phyloP scores from a whole-genome alignment of 805 yeast genomes.

The Pachysolen tannophilus region DNA sequence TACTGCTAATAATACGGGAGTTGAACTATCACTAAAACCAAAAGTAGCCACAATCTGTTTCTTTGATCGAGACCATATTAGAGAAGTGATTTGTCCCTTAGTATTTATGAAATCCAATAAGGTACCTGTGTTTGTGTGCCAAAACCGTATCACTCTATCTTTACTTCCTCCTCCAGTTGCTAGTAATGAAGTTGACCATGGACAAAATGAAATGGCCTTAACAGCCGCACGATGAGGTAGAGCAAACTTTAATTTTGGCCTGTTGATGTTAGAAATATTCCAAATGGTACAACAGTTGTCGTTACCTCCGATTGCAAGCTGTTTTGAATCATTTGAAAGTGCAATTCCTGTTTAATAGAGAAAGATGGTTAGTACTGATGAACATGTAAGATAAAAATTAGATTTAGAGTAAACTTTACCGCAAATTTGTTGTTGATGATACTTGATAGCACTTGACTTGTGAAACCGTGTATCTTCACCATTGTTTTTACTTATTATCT shows the following conservation, averaged over 20 bases:
- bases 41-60: slow-evolving; percentile 71
- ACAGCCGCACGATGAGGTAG: slow-evolving; percentile 80
- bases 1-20: slow-evolving; percentile 45
- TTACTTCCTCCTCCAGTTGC: slow-evolving; percentile 91
- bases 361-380: neutral
- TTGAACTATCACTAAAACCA: slow-evolving; percentile 60
- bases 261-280: slow-evolving; percentile 40
- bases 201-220: slow-evolving; percentile 84
- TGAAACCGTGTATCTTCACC: slow-evolving; percentile 13
- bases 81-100: slow-evolving; percentile 68
- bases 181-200: slow-evolving; percentile 73
- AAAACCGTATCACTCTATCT: slow-evolving; percentile 73
- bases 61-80: slow-evolving; percentile 62
- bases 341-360: slow-evolving; percentile 40
- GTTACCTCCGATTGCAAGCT: slow-evolving; percentile 77
- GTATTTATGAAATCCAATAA: slow-evolving; percentile 49
- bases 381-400: neutral
- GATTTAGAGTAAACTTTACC: slow-evolving; percentile 24
- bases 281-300: slow-evolving; percentile 76
- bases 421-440: slow-evolving; percentile 54
- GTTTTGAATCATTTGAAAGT: slow-evolving; percentile 41
- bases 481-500: slow-evolving; percentile 14
- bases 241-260: slow-evolving; percentile 37
- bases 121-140: slow-evolving; percentile 82
- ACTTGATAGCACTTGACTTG: slow-evolving; percentile 23